A percentile compares a stretch with the other conserved stretches of the same genome.
Conservation (phyloP, 106 monocot species). For the Narthecium ossifragum region DNA sequence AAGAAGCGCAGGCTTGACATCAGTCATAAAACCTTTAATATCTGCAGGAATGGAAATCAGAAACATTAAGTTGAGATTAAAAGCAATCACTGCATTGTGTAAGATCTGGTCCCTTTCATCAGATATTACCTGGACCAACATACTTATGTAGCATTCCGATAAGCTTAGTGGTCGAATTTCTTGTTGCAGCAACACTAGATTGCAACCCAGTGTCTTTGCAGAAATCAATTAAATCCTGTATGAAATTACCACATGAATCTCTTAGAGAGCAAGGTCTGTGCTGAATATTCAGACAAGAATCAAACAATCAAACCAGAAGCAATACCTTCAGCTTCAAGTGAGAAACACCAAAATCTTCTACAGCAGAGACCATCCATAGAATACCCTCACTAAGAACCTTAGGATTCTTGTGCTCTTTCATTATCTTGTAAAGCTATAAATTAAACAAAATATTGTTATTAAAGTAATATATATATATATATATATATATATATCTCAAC, state of each 20-base stretch:
- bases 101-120: too few species aligned
- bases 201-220: conserved; percentile 95
- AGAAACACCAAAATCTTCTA: conserved; percentile 95
- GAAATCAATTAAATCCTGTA: conserved; percentile 96
- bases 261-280: too few species aligned
- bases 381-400: conserved; percentile 98
- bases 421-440: conserved; percentile 87
- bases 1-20: conserved; percentile 97
- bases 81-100: not conserved
- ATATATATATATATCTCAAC: not conserved
- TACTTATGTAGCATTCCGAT: conserved; percentile 87
- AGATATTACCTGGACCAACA: conserved; percentile 89
- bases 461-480: not conserved
- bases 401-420: conserved; percentile 98
- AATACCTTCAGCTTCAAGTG: conserved; percentile 95
- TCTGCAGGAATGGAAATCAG: conserved; percentile 36
- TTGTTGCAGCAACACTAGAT: conserved; percentile 88
- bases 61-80: conserved; percentile 1
- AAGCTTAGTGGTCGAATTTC: conserved; percentile 95
- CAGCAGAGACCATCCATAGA: conserved; percentile 95
- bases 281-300: too few species aligned
- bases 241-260: not conserved
- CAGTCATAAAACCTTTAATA: conserved; percentile 85
- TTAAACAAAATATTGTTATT: too few species aligned
- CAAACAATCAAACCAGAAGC: not conserved